Base-by-base conservation (phyloP, 2,329 filamentous ascomycete species). In the Penicillium hesseltinei region DNA sequence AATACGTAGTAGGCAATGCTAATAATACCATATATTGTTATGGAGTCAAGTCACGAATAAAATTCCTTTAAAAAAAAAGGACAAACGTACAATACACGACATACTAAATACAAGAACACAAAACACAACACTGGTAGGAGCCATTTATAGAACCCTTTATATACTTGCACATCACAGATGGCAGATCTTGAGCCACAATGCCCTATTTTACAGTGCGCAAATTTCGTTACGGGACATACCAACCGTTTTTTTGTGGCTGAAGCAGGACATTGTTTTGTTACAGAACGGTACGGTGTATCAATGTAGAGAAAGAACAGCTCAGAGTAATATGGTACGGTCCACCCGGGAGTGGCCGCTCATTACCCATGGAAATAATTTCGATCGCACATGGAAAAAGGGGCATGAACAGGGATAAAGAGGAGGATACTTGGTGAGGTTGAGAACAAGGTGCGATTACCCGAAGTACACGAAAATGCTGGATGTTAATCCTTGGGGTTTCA, bases 341-440 rank as follows among this genome's bases (percentile, higher is more conserved):
- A 61, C 59, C 35, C 60, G 60, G 60, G 57, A 60, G 44, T 23
- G 44, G 43, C 60, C 60, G 60, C 39, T 52, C 21, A 44, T 57
- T 43, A 53, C 43, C 54, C 49, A 53, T 52, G 54, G 54, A 43
- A 53, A 56, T 23, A 23, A 38, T 50, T 29, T 29, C 0, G 31
- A 17, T 21, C 5, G 29, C 11, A 44, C 25, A 17, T 25, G 11
- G 9, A 15, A 40, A 54, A 54, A 25, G 27, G 49, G 38, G 36
- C 0, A 19, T 35, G 11, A 13, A 31, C 9, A 31, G 36, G 15
- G 15, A 51, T 8, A 5, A 29, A 43, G 27, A 50, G 21, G 35
- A 38, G 4, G 4, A 27, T 27, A 29, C 7, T 8, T 27, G 2
- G 15, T 6, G 43, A 45, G 4, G 15, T 17, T 31, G 10, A 21